A percentile compares a stretch with the other conserved stretches of the same genome.
phyloP scores from a whole-genome alignment of 345 rosid genomes.

The Citrus inodora region DNA sequence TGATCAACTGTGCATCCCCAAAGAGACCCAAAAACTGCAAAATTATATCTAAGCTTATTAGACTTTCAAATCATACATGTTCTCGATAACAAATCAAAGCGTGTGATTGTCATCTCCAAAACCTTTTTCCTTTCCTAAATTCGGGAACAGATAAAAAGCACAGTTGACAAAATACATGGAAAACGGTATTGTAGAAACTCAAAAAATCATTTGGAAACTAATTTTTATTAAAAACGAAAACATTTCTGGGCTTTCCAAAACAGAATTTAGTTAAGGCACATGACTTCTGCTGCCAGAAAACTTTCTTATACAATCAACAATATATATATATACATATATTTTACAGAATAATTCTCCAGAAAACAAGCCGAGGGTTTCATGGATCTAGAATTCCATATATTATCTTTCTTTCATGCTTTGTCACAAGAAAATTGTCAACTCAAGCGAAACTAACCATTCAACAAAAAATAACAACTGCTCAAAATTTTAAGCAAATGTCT shows the following conservation, averaged over 20 bases:
- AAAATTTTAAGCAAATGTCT: background rate
- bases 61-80: background rate
- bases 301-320: background rate
- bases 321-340: no score
- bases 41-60: slow-evolving; percentile 7
- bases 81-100: background rate
- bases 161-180: background rate
- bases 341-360: background rate
- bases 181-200: background rate
- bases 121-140: background rate
- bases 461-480: background rate
- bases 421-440: background rate
- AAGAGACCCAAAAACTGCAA: slow-evolving; percentile 77
- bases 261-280: background rate
- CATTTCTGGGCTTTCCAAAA: background rate
- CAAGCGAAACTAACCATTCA: background rate
- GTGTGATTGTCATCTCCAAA: background rate
- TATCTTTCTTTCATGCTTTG: background rate
- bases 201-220: background rate
- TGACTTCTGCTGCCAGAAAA: background rate
- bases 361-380: background rate
- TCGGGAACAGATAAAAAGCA: background rate
- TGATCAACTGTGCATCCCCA: slow-evolving; percentile 61
- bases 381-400: background rate
- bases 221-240: background rate